phyloP scores from a whole-genome alignment of 1,284 basidiomycete genomes.

The Leccinum subfulvum region DNA sequence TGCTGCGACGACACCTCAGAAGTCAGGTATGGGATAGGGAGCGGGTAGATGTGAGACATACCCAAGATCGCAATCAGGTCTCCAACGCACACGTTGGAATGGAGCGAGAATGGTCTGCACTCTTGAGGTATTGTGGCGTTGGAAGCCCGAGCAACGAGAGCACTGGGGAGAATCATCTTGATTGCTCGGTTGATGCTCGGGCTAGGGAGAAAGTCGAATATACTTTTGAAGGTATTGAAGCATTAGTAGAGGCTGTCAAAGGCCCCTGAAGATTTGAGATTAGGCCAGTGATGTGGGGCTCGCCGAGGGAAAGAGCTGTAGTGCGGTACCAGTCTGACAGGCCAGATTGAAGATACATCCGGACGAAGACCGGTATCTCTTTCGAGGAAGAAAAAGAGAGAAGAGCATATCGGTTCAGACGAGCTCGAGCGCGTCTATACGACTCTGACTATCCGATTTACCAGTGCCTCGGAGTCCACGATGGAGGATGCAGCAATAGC shows the following conservation, averaged over 20 bases:
- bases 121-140: background rate
- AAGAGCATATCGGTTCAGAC: background rate
- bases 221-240: background rate
- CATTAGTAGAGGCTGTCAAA: background rate
- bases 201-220: background rate
- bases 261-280: background rate
- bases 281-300: background rate
- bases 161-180: conserved; percentile 7
- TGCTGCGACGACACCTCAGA: conserved; percentile 9
- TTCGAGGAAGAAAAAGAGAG: background rate
- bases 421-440: background rate
- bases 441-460: background rate
- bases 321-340: background rate
- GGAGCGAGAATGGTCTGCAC: conserved; percentile 16
- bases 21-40: background rate
- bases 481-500: background rate
- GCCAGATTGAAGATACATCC: background rate
- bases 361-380: background rate
- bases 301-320: background rate
- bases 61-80: conserved; percentile 27
- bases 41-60: conserved; percentile 3
- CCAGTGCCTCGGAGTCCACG: background rate
- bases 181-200: background rate
- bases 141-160: background rate
- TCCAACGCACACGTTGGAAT: conserved; percentile 21